These are phyloP conservation scores for Penicillium steckii DNA, from an alignment of 495 filamentous ascomycete species.

Conservation along the genomic window DNA sequence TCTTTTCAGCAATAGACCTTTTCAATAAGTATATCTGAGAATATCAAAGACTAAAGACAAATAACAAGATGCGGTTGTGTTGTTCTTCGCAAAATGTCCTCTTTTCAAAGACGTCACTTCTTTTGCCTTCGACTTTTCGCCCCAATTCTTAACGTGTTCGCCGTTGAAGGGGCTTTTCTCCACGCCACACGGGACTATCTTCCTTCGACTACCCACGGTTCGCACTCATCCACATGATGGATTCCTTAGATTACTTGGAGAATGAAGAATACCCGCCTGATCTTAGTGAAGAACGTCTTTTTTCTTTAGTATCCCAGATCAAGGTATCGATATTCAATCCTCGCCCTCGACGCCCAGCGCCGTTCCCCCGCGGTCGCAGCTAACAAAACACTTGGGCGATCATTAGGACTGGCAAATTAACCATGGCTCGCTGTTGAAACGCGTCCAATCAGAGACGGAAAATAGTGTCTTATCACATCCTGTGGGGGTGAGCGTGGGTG, in stretches of 20 bases:
- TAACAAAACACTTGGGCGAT: too few species aligned
- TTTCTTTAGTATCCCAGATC: conserved; percentile 10
- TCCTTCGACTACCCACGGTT: not conserved
- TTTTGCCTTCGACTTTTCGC: not conserved
- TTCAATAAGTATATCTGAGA: too few species aligned
- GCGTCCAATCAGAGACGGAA: conserved; percentile 52
- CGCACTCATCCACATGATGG: not conserved
- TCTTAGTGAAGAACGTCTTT: conserved; percentile 11
- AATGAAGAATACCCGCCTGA: conserved; percentile 3
- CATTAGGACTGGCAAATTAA: conserved; percentile 77
- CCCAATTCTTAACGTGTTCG: not conserved
- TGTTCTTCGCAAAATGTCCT: not conserved
- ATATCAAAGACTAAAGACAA: not conserved
- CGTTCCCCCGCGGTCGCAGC: not conserved
- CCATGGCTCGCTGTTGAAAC: conserved; percentile 75
- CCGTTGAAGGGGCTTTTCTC: not conserved
- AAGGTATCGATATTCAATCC: conserved; percentile 1
- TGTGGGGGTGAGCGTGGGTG: conserved; percentile 67
- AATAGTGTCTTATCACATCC: conserved; percentile 63
- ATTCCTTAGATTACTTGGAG: not conserved
- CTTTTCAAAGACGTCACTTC: not conserved
- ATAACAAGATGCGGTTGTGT: not conserved
- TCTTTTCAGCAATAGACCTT: too few species aligned
- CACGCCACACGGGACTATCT: not conserved
- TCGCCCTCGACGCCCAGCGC: not conserved